These are phyloP conservation scores for Rhinocladiella similis DNA, from an alignment of 2,329 filamentous ascomycete genomes.

Conservation along the genomic window DNA sequence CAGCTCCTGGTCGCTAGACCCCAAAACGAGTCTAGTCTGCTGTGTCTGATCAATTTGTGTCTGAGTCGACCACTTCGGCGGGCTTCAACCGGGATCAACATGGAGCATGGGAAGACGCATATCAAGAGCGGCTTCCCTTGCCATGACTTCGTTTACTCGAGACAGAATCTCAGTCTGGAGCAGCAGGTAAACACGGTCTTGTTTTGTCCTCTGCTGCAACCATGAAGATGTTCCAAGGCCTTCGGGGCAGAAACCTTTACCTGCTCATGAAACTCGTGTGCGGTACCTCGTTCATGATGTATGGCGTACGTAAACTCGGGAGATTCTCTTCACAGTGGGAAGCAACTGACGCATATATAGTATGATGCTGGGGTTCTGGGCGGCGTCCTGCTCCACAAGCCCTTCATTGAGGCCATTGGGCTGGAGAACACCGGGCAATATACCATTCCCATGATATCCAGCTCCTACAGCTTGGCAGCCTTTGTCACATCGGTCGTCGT, in stretches of 20 bases:
- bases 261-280: conserved; percentile 23
- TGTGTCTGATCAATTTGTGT: no score
- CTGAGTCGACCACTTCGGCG: no score
- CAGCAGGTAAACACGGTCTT: no score
- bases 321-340: not conserved
- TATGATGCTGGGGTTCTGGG: conserved; percentile 39
- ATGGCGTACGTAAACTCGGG: conserved; percentile 21
- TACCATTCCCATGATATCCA: conserved; percentile 33
- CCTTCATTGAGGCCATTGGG: conserved; percentile 35
- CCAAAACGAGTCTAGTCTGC: no score
- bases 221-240: not conserved
- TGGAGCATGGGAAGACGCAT: no score
- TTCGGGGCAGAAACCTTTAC: conserved; percentile 18
- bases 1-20: no score
- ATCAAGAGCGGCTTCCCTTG: no score
- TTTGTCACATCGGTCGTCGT: conserved; percentile 31
- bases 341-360: not conserved
- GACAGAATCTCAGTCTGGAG: no score
- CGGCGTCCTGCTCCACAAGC: conserved; percentile 33
- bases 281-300: conserved; percentile 37
- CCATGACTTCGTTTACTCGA: no score
- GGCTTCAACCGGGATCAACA: no score
- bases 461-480: conserved; percentile 27
- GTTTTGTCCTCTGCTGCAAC: not conserved
- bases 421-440: conserved; percentile 17